These are phyloP conservation scores for Tylopilus subfusipes DNA, from an alignment of 768 basidiomycete species.

Conservation along the genomic window DNA sequence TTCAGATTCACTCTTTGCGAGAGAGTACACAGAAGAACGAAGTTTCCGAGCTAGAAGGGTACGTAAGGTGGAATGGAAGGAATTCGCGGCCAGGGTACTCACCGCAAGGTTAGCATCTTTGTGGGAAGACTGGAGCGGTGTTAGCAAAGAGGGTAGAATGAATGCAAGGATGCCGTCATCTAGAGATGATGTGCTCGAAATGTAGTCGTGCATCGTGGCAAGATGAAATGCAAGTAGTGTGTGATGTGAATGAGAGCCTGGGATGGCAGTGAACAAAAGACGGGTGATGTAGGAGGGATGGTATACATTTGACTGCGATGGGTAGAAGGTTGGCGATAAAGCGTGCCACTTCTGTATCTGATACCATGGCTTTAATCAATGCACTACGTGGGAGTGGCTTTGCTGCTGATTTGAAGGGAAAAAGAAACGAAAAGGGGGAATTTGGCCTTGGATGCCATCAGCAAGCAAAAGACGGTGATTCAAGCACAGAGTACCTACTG, in stretches of 20 bases:
- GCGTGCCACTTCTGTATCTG: slow-evolving; percentile 66
- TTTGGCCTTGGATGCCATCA: slow-evolving; percentile 42
- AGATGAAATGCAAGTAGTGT: slow-evolving; percentile 81
- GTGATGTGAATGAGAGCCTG: slow-evolving; percentile 51
- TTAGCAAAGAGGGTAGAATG: slow-evolving; percentile 60
- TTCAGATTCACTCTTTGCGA: slow-evolving; percentile 63
- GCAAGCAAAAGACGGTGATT: slow-evolving; percentile 2
- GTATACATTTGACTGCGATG: slow-evolving; percentile 43
- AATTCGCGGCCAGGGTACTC: slow-evolving; percentile 19
- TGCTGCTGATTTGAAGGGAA: slow-evolving; percentile 72
- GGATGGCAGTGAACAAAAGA: slow-evolving; percentile 2
- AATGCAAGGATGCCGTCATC: slow-evolving; percentile 67
- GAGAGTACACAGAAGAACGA: slow-evolving; percentile 67
- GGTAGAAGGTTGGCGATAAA: slow-evolving; percentile 69
- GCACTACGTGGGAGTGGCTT: slow-evolving; percentile 69
- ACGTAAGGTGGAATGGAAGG: neutral
- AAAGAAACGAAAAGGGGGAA: slow-evolving; percentile 64
- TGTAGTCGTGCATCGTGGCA: slow-evolving; percentile 73
- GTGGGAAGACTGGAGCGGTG: slow-evolving; percentile 46
- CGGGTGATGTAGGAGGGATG: neutral
- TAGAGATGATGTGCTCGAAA: slow-evolving; percentile 53
- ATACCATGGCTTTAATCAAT: slow-evolving; percentile 75
- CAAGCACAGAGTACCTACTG: slow-evolving; percentile 41
- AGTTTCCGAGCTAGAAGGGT: slow-evolving; percentile 58
- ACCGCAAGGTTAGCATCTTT: slow-evolving; percentile 53